Percentiles rank a stretch among this genome's conserved stretches.
Evolutionary conservation across 192 early-diverging fungal genomes (phyloP).

Genomic region (Gamsiella multidivaricata): DNA sequence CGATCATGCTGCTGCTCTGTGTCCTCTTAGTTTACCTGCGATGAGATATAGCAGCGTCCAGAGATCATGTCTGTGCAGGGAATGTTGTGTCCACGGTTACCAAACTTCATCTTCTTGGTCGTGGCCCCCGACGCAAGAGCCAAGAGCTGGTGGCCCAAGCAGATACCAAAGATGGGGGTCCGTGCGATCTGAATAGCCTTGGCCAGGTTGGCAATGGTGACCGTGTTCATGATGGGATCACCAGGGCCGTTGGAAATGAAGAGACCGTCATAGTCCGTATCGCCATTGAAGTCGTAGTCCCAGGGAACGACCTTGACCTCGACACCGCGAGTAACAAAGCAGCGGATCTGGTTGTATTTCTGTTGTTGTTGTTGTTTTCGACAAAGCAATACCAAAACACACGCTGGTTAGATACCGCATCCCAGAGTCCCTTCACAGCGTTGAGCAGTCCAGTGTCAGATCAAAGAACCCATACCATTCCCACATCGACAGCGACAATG

Average conservation of each 20-base stretch:
- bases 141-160: slow-evolving; percentile 97
- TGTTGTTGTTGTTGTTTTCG: background rate
- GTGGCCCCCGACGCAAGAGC: slow-evolving; percentile 92
- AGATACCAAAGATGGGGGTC: slow-evolving; percentile 98
- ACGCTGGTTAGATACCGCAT: background rate
- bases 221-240: slow-evolving; percentile 87
- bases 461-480: slow-evolving; percentile 70
- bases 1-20: background rate
- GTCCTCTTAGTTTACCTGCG: slow-evolving; percentile 67
- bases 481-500: slow-evolving; percentile 93
- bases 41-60: slow-evolving; percentile 98
- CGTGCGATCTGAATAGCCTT: slow-evolving; percentile 73
- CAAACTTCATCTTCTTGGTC: slow-evolving; percentile 97
- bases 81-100: slow-evolving; percentile 99
- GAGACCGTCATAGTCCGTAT: slow-evolving; percentile 87
- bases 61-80: slow-evolving; percentile 97
- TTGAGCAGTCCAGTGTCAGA: too few species aligned
- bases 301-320: slow-evolving; percentile 95
- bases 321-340: slow-evolving; percentile 95
- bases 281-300: slow-evolving; percentile 92
- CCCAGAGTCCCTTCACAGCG: too few species aligned
- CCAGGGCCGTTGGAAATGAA: slow-evolving; percentile 98
- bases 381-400: background rate
- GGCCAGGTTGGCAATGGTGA: slow-evolving; percentile 81
- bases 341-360: slow-evolving; percentile 99